Evolutionary conservation across 345 rosid genomes (phyloP), one percentile per base, ranked within the genome.

Genomic region (Bruguiera gymnorhiza): DNA sequence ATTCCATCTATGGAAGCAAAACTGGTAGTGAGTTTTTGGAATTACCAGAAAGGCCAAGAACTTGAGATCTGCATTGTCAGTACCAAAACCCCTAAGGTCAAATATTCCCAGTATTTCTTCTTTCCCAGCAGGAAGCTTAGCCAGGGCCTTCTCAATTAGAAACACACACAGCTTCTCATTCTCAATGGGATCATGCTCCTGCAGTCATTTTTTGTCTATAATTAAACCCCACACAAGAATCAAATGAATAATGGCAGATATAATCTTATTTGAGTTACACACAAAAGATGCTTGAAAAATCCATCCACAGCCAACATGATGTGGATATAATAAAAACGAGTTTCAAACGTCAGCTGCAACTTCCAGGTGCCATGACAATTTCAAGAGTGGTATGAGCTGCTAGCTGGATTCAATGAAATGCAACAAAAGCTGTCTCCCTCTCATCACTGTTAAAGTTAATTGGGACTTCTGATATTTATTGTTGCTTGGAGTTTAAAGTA

Each of bases 31-130:
- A 32, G 53, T 24, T 55, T 34, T 32, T 21, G 32, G 30, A 66
- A 27, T 80, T 91, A 91, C 99, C 91, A 95, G 65, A 66, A 89
- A 95, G 2, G 89, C 84, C 72, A 88, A 73, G 85, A 85, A 91
- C 63, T 78, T 84, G 59, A 91, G 83, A 81, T 91, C 96, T 31
- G 96, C 90, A 72, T 88, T 95, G 74, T 81, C 71, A 36, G 76
- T 72, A 48, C 89, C 76, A 64, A 88, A 89, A 55, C 85, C 96
- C 60, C 93, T 86, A 36, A 91, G 97, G 82, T 92, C 97, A 80
- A 88, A 31, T 65, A 92, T 73, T 69, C 86, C 96, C 65, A 92
- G 91, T 71, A 95, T 85, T 70, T 88, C 82, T 59, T 86, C 82
- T 85, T 88, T 77, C 48, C 93, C 93, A 54, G 83, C 65, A 46